These are phyloP conservation scores for Closterium sp. DNA, from an alignment of 139 green algal genomes.

Conservation along the genomic window DNA sequence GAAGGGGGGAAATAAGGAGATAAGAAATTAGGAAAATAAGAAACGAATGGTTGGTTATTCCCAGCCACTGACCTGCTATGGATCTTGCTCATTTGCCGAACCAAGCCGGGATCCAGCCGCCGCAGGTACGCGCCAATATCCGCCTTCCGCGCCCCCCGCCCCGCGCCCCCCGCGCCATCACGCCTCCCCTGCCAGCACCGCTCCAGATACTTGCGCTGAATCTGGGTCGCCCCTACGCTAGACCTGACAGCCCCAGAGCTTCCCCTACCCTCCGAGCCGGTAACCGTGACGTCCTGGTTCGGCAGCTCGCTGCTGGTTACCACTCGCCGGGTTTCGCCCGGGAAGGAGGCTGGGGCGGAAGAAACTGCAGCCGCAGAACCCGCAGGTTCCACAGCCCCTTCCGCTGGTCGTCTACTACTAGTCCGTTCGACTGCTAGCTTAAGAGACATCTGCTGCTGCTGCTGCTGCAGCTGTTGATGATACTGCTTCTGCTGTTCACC, in stretches of 20 bases:
- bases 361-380: background rate
- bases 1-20: too few species aligned
- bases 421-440: background rate
- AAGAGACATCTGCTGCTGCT: background rate
- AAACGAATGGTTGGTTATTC: too few species aligned
- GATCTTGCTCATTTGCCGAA: background rate
- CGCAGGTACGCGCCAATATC: background rate
- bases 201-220: background rate
- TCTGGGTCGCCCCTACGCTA: background rate
- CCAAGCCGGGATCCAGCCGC: background rate
- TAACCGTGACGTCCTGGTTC: background rate
- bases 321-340: background rate
- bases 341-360: background rate
- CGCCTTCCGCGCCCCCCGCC: background rate
- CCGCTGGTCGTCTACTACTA: background rate
- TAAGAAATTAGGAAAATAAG: too few species aligned
- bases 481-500: background rate
- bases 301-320: background rate
- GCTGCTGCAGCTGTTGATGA: background rate
- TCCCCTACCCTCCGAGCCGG: background rate
- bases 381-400: background rate
- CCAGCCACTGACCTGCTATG: background rate
- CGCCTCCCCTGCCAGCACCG: background rate
- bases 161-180: background rate
- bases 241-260: background rate